Evolutionary conservation across 2,329 filamentous ascomycete species (phyloP), one percentile per base, ranked within the genome.

Genomic region (Fusarium aywerte): DNA sequence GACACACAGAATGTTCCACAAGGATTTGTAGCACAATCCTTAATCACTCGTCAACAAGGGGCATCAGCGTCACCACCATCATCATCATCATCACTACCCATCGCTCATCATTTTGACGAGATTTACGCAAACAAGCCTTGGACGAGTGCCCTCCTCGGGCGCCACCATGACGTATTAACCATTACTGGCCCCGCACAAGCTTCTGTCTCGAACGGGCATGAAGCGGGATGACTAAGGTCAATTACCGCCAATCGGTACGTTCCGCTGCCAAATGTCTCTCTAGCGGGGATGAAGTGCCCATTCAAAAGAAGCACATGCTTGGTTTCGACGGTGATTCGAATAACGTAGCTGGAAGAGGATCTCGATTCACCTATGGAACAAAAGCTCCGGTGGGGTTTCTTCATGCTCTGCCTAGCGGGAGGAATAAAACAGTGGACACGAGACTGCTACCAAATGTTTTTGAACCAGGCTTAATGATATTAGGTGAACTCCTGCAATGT

Each of bases 141-240:
- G 51, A 69, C 45, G 20, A 54, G 49, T 57, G 54, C 56, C 53
- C 50, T 67, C 40, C 44, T 18, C 55, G 27, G n/a, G 54, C 58
- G 67, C 65, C 62, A 69, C 56, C 61, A 73, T 73, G 71, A 73
- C 71, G 71, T 73, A 68, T 18, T 23, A 60, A 57, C 29, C 58
- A 62, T 59, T 27, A 40, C 20, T 43, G 49, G 68, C 68, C 65
- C 62, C 66, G 52, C 66, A 58, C 45, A 60, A 73, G 70, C 70
- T 73, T 21, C 65, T 59, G 65, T 39, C 70, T 56, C 55, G 56
- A 73, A 65, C 47, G n/a, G 51, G 65, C 23, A 44, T 65, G 35
- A 57, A n/a, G 51, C 18, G 16, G 7, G 31, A 56, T 69, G 62
- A 62, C 67, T 51, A 62, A 70, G 49, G 27, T 12, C 1, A 8